Evolutionary conservation across 202 grass and related monocot species (phyloP).

Genomic region (Tripidium arundinaceum): DNA sequence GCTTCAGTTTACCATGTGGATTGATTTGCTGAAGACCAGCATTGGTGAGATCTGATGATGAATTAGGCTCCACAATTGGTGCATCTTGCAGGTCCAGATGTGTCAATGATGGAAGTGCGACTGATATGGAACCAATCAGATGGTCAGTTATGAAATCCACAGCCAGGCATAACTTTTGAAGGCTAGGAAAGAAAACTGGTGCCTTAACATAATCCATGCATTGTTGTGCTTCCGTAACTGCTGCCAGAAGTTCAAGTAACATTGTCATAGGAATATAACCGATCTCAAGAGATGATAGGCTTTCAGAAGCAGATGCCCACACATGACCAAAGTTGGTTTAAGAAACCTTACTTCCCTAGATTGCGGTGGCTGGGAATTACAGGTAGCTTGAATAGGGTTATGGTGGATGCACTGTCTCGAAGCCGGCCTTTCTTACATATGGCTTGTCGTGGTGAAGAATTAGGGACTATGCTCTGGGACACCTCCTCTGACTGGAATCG

Average conservation of each 20-base stretch:
- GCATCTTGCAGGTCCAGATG: slow-evolving; percentile 92
- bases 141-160: slow-evolving; percentile 88
- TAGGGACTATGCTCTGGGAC: slow-evolving; percentile 58
- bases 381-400: no score
- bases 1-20: slow-evolving; percentile 68
- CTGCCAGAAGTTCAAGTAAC: slow-evolving; percentile 59
- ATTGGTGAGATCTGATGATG: slow-evolving; percentile 83
- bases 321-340: slow-evolving; percentile 62
- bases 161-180: slow-evolving; percentile 68
- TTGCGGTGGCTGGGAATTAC: no score
- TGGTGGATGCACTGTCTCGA: no score
- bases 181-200: slow-evolving; percentile 67
- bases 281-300: slow-evolving; percentile 70
- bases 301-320: slow-evolving; percentile 64
- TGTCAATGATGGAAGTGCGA: slow-evolving; percentile 61
- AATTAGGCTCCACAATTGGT: slow-evolving; percentile 67
- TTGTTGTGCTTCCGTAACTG: slow-evolving; percentile 31
- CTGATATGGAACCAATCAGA: slow-evolving; percentile 72
- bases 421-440: slow-evolving; percentile 83
- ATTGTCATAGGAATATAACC: slow-evolving; percentile 88
- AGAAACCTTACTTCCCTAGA: no score
- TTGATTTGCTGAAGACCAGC: slow-evolving; percentile 86
- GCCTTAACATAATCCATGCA: slow-evolving; percentile 40
- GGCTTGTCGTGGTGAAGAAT: slow-evolving; percentile 71
- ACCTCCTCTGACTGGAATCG: slow-evolving; percentile 57